Conservation (phyloP, 2,329 filamentous ascomycete species). For the Ilyonectria sp. region DNA sequence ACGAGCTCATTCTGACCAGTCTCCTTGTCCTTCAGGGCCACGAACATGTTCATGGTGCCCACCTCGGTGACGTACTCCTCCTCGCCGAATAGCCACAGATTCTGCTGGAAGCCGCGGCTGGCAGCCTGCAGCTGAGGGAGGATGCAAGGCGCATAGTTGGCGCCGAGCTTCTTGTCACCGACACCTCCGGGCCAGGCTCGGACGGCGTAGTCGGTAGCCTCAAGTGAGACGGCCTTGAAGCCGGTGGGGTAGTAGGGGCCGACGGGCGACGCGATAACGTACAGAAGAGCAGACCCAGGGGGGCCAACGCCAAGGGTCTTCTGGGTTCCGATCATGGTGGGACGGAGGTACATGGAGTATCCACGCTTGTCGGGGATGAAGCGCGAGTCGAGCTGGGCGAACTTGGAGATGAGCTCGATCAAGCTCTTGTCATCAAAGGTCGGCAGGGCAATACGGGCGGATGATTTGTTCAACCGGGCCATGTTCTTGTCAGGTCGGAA, state of each 20-base stretch:
- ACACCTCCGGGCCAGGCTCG: slow-evolving; percentile 98
- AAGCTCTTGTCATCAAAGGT: slow-evolving; percentile 83
- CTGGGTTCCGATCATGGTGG: slow-evolving; percentile 98
- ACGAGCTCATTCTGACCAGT: slow-evolving; percentile 93
- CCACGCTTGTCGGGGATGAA: slow-evolving; percentile 91
- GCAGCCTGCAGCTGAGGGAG: slow-evolving; percentile 95
- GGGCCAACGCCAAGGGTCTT: slow-evolving; percentile 92
- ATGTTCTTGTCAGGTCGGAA: slow-evolving; percentile 98
- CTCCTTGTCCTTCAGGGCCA: slow-evolving; percentile 85
- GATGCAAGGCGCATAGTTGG: slow-evolving; percentile 99
- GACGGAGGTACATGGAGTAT: slow-evolving; percentile 95
- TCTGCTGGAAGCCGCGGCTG: slow-evolving; percentile 95
- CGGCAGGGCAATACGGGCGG: slow-evolving; percentile 91
- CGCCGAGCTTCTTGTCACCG: slow-evolving; percentile 97
- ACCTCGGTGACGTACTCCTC: slow-evolving; percentile 98
- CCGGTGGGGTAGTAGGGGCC: slow-evolving; percentile 98
- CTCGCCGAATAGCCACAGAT: slow-evolving; percentile 96
- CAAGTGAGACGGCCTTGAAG: slow-evolving; percentile 96
- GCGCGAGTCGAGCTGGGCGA: slow-evolving; percentile 85
- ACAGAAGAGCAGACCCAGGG: slow-evolving; percentile 93
- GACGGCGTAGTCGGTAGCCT: slow-evolving; percentile 96
- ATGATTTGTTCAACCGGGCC: slow-evolving; percentile 92
- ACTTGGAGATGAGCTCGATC: slow-evolving; percentile 85
- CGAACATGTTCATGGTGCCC: slow-evolving; percentile 99
- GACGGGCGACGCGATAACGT: slow-evolving; percentile 95